Evolutionary conservation across 2,329 filamentous ascomycete species (phyloP).

Genomic region (Lachnellula hyalina): DNA sequence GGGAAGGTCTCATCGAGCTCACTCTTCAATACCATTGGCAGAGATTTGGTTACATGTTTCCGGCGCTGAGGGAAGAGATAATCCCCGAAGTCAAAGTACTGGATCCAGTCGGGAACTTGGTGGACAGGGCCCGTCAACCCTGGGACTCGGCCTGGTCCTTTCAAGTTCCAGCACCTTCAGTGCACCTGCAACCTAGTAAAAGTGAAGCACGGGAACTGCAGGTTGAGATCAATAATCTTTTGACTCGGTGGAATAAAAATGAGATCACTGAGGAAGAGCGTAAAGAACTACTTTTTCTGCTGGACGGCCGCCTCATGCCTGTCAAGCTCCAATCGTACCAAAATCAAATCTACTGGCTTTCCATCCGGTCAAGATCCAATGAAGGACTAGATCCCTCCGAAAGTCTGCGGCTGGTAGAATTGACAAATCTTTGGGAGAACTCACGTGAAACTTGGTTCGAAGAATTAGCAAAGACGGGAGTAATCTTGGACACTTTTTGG

Average conservation of each 20-base stretch:
- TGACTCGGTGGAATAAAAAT: background rate
- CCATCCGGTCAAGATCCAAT: background rate
- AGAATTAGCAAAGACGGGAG: background rate
- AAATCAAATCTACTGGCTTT: background rate
- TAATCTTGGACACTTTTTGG: conserved; percentile 6
- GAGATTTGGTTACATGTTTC: background rate
- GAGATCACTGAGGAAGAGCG: background rate
- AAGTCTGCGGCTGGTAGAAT: background rate
- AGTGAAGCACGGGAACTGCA: background rate
- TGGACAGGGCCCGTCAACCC: background rate
- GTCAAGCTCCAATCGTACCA: background rate
- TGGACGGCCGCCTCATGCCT: background rate
- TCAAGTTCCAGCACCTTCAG: background rate
- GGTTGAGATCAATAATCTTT: conserved; percentile 15
- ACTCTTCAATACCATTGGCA: background rate
- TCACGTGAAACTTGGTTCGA: conserved; percentile 1
- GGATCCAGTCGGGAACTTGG: background rate
- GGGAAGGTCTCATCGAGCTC: background rate
- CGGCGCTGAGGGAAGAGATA: background rate
- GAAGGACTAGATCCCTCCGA: background rate
- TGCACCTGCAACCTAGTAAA: background rate
- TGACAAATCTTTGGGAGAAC: background rate
- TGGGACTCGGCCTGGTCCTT: background rate
- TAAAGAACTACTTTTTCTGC: background rate
- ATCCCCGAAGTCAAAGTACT: background rate